Percentiles rank a stretch among this genome's conserved stretches.
These are phyloP conservation scores for Phytophthora boehmeriae DNA, from an alignment of 352 stramenopile genomes.

Conservation along the genomic window DNA sequence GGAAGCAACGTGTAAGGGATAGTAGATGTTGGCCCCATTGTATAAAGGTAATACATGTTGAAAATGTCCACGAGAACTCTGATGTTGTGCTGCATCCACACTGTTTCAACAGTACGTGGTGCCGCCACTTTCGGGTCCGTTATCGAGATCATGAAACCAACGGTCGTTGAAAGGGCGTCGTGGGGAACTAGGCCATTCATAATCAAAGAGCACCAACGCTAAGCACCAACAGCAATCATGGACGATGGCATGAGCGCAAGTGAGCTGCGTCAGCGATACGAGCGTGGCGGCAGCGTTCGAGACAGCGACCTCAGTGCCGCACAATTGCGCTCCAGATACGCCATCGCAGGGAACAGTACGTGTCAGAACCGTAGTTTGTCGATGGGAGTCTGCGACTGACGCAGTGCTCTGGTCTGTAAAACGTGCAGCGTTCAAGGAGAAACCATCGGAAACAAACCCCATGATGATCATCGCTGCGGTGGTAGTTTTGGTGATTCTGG, in stretches of 20 bases:
- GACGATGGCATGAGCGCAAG: constrained; percentile 73
- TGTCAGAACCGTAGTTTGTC: constrained; percentile 3
- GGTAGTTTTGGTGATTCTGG: constrained; percentile 54
- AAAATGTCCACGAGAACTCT: neutral
- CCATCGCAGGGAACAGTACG: constrained; percentile 84
- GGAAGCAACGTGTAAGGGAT: neutral
- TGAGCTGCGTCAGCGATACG: constrained; percentile 77
- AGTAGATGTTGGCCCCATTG: neutral
- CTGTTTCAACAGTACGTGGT: too few relatives aligned
- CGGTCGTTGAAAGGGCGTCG: neutral
- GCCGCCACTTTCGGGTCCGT: neutral
- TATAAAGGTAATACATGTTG: constrained; percentile 4
- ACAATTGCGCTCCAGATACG: constrained; percentile 79
- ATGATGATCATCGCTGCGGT: constrained; percentile 60
- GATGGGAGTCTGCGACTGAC: neutral
- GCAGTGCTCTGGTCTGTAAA: neutral
- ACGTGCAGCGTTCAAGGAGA: constrained; percentile 69
- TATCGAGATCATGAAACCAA: constrained; percentile 4
- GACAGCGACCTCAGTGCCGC: constrained; percentile 81
- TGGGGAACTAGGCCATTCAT: neutral
- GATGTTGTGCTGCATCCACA: too few relatives aligned
- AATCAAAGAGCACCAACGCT: neutral
- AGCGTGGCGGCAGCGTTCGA: constrained; percentile 70
- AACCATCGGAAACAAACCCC: constrained; percentile 49
- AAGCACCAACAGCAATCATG: constrained; percentile 21